Conservation (phyloP, 1,284 basidiomycete species). For the Fomitopsis betulina region DNA sequence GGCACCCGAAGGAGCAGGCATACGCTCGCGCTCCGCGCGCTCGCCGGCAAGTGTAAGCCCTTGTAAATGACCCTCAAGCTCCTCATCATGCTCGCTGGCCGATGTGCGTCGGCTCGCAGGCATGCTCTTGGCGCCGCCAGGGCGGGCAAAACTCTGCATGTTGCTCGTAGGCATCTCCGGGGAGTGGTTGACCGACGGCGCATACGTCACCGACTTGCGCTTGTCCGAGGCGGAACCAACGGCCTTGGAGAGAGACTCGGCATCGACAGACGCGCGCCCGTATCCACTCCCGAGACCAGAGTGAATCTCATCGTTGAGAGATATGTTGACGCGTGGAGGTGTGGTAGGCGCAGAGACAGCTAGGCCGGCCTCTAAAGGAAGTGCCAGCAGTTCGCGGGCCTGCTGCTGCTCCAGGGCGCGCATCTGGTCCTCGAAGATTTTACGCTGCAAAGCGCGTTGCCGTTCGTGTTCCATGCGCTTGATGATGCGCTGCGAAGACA, state of each 20-base stretch:
- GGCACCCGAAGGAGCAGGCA: conserved; percentile 17
- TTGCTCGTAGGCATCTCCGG: conserved; percentile 55
- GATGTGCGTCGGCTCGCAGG: conserved; percentile 81
- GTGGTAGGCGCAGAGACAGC: conserved; percentile 82
- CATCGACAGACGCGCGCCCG: conserved; percentile 48
- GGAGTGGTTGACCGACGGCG: conserved; percentile 67
- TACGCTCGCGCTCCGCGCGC: conserved; percentile 33
- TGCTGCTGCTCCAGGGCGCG: conserved; percentile 88
- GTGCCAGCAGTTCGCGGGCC: conserved; percentile 73
- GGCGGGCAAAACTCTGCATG: conserved; percentile 46
- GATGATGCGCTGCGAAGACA: conserved; percentile 63
- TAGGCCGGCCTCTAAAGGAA: conserved; percentile 62
- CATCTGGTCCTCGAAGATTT: conserved; percentile 93
- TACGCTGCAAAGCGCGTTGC: conserved; percentile 80
- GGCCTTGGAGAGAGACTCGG: conserved; percentile 55
- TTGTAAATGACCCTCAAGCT: conserved; percentile 70
- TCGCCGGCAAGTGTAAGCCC: conserved; percentile 63
- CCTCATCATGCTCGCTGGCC: conserved; percentile 75
- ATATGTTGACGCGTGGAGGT: conserved; percentile 70
- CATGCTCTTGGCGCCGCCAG: conserved; percentile 81
- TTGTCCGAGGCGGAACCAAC: conserved; percentile 68
- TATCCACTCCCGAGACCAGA: conserved; percentile 37
- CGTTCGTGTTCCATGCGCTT: conserved; percentile 90
- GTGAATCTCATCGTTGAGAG: conserved; percentile 43
- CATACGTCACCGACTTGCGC: conserved; percentile 82